Base-by-base conservation (phyloP, 148 eudicot species). In the Mesembryanthemum crystallinum region DNA sequence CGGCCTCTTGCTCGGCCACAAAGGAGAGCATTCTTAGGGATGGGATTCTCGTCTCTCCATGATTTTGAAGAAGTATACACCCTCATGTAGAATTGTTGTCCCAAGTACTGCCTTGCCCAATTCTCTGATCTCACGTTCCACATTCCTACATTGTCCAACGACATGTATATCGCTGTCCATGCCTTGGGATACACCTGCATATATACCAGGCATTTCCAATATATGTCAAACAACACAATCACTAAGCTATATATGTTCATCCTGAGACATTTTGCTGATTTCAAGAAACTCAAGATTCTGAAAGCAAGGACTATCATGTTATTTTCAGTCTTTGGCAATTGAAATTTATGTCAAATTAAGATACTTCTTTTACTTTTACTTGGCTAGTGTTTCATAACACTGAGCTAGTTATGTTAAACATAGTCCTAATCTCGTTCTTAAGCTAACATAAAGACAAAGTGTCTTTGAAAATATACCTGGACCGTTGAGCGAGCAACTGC, bases 91-190 rank as follows among this genome's bases (percentile, higher is more conserved):
- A 94, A 87, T 64, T 94, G 98, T 77, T 94, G 98, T 3, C 98
- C 98, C 60, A 94, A 80, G 84, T 91, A 90, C 73, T 90, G 94
- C 75, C 90, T 87, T 72, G 85, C 89, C 98, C 98, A 91, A 39
- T 89, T 84, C 80, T 91, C 92, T 3, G 98, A 93, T 69, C 98
- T 87, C 84, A 94, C 82, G 90, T 88, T 94, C 97, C 97, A 94
- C 91, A 94, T 88, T 67, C 98, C 97, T 20, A 89, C 95, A 47
- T 94, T 94, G 89, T 91, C 98, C 64, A 90, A 73, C 2, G 95
- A 86, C 57, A 90, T 64, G 80, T 89, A 93, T 55, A 91, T 87
- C 25, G 98, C 97, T 5, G 98, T 93, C 98, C 97, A 93, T 70
- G 94, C 81, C 80, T 51, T 89, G 20, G 98, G 97, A 81, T 91